phyloP scores from a whole-genome alignment of 805 yeast genomes.

The Zygoascus tannicola region DNA sequence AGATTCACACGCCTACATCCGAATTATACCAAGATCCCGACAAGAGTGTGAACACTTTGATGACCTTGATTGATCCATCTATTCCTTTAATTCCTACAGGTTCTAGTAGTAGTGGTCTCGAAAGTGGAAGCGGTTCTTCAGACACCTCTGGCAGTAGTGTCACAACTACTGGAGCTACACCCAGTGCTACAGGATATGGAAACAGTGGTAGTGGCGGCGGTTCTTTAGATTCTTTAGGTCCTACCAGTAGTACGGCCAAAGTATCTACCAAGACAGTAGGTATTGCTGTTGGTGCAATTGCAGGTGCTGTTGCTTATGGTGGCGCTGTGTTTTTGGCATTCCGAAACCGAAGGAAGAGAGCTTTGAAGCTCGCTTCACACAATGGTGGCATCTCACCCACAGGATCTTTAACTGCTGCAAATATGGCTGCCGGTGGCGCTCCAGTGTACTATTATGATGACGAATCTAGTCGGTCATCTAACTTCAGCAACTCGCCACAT shows the following conservation, averaged over 20 bases:
- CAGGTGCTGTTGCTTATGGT: constrained; percentile 63
- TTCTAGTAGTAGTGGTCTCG: constrained; percentile 8
- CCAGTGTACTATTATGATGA: constrained; percentile 15
- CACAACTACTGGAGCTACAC: neutral
- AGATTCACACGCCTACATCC: constrained; percentile 46
- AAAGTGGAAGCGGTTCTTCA: constrained; percentile 23
- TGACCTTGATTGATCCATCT: constrained; percentile 61
- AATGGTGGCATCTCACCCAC: constrained; percentile 2
- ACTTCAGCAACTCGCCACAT: constrained; percentile 4
- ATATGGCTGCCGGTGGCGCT: constrained; percentile 6
- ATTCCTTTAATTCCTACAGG: constrained; percentile 37
- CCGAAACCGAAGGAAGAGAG: constrained; percentile 33
- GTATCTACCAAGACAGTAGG: constrained; percentile 53
- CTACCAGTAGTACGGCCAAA: constrained; percentile 20
- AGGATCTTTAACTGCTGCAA: constrained; percentile 6
- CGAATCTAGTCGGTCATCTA: constrained; percentile 13
- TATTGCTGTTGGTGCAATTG: constrained; percentile 72
- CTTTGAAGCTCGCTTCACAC: constrained; percentile 9
- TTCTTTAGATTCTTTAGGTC: constrained; percentile 25
- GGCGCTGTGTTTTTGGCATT: constrained; percentile 48
- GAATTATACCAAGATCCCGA: constrained; percentile 45
- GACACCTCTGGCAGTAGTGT: constrained; percentile 16
- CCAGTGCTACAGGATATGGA: constrained; percentile 1
- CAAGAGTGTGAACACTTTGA: constrained; percentile 46
- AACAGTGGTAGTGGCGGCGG: constrained; percentile 18